These are phyloP conservation scores for Auriculariales sp. DNA, from an alignment of 768 basidiomycete species.

Conservation along the genomic window DNA sequence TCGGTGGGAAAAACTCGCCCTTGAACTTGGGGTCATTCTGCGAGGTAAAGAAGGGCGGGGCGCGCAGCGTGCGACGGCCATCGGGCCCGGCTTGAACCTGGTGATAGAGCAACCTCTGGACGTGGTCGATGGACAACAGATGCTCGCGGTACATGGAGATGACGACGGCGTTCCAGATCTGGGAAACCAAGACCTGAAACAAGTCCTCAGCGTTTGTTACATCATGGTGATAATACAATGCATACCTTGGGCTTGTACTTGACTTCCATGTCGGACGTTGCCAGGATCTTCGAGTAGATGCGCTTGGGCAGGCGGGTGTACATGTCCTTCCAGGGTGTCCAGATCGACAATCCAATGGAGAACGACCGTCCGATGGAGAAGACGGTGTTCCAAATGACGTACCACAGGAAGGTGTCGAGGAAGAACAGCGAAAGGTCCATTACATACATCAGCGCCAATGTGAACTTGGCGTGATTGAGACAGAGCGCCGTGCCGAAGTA, in stretches of 20 bases:
- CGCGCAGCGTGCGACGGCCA: slow-evolving; percentile 81
- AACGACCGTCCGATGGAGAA: slow-evolving; percentile 83
- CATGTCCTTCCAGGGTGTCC: slow-evolving; percentile 99
- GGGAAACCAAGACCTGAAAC: slow-evolving; percentile 80
- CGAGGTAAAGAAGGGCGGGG: slow-evolving; percentile 96
- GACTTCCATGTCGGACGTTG: slow-evolving; percentile 90
- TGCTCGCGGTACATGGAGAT: slow-evolving; percentile 99
- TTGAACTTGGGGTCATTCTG: slow-evolving; percentile 81
- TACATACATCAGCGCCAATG: slow-evolving; percentile 93
- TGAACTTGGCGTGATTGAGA: slow-evolving; percentile 86
- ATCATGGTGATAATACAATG: slow-evolving; percentile 1
- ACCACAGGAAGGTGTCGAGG: slow-evolving; percentile 99
- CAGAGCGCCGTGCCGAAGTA: slow-evolving; percentile 77
- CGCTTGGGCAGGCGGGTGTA: slow-evolving; percentile 91
- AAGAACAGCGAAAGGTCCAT: slow-evolving; percentile 98
- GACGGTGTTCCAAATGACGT: slow-evolving; percentile 98
- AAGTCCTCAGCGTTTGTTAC: not conserved
- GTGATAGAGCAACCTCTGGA: slow-evolving; percentile 94
- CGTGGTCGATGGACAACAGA: slow-evolving; percentile 94
- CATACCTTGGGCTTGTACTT: slow-evolving; percentile 98
- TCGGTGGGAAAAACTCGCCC: slow-evolving; percentile 82
- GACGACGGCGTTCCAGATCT: slow-evolving; percentile 99
- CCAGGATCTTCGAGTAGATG: slow-evolving; percentile 89
- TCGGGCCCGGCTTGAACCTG: slow-evolving; percentile 78
- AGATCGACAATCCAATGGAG: slow-evolving; percentile 83